Percentiles rank a stretch among this genome's conserved stretches.
These are phyloP conservation scores for Sclerospora graminicola DNA, from an alignment of 352 stramenopile species.

Conservation along the genomic window DNA sequence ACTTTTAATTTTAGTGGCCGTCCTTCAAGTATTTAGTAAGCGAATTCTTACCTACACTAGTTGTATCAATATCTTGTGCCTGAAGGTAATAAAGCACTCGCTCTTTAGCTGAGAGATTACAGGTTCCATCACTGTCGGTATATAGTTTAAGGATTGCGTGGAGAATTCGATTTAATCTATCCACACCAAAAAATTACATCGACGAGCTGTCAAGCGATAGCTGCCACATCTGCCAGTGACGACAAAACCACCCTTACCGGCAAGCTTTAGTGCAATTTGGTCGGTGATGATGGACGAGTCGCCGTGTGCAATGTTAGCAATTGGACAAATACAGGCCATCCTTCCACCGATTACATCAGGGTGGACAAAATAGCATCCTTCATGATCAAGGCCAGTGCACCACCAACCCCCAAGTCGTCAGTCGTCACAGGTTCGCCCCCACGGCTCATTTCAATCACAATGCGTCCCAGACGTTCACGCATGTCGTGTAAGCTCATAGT, in stretches of 20 bases:
- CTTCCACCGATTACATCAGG: conserved; percentile 97
- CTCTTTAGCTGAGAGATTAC: too few relatives aligned
- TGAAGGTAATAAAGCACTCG: too few relatives aligned
- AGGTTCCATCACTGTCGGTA: too few relatives aligned
- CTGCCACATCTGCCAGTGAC: too few relatives aligned
- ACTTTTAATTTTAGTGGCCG: too few relatives aligned
- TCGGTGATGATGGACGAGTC: conserved; percentile 97
- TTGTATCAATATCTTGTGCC: too few relatives aligned
- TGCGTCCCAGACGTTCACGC: conserved; percentile 87
- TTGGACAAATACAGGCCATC: conserved; percentile 95
- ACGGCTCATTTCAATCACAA: conserved; percentile 89
- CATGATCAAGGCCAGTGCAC: conserved; percentile 95
- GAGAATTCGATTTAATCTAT: too few relatives aligned
- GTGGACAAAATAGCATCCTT: conserved; percentile 96
- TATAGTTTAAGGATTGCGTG: too few relatives aligned
- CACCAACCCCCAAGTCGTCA: conserved; percentile 94
- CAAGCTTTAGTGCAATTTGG: conserved; percentile 89
- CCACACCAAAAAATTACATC: too few relatives aligned
- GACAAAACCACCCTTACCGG: conserved; percentile 93
- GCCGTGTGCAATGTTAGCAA: conserved; percentile 97
- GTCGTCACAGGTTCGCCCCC: conserved; percentile 87
- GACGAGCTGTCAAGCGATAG: too few relatives aligned
- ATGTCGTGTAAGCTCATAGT: conserved; percentile 92
- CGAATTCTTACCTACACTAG: too few relatives aligned
- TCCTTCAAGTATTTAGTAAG: too few relatives aligned